Base-by-base conservation (phyloP, 495 filamentous ascomycete genomes). In the Cercophora newfieldiana region DNA sequence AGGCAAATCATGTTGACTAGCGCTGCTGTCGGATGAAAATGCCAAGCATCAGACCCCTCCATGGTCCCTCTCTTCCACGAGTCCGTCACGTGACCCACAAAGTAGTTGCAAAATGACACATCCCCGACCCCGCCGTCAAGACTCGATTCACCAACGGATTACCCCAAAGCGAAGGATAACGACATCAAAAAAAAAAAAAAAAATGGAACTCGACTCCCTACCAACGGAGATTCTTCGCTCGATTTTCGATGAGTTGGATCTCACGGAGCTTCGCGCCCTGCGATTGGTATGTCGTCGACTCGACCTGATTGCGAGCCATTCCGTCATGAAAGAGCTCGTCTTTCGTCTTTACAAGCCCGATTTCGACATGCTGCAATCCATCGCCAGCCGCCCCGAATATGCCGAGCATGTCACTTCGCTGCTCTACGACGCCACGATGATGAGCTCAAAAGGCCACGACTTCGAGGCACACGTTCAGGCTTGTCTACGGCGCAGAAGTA, bases 341-440 rank as follows among this genome's bases (percentile, higher is more conserved):
- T 53, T 53, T 26, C 22, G 50, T 19, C 50, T 53, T n/a, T 53
- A 19, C 50, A 53, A 53, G 25, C 3, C 7, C 50, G 50, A 53
- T 26, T 53, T 53, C 24, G 50, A 53, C 50, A 53, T 2, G 8
- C n/a, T 53, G 50, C 50, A 26, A 8, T 7, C 16, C 50, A 53
- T 53, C 50, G n/a, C 50, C 5, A 53, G 14, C 50, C 37, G 37
- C 37, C 24, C 50, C 50, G 50, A 53, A 3, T n/a, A 10, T 19
- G 50, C 50, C n/a, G 50, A 53, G 25, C 19, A 53, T 19, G 50
- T 53, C 50, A 53, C 50, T n/a, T 53, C 50, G 7, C 50, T 53
- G 16, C 19, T 24, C 21, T 53, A 53, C 50, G 8, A 10, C 50
- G 25, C 21, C n/a, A 19, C 10, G 6, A 53, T 53, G 50, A 14